phyloP scores from a whole-genome alignment of 805 yeast species.

The Metschnikowia borealis region DNA sequence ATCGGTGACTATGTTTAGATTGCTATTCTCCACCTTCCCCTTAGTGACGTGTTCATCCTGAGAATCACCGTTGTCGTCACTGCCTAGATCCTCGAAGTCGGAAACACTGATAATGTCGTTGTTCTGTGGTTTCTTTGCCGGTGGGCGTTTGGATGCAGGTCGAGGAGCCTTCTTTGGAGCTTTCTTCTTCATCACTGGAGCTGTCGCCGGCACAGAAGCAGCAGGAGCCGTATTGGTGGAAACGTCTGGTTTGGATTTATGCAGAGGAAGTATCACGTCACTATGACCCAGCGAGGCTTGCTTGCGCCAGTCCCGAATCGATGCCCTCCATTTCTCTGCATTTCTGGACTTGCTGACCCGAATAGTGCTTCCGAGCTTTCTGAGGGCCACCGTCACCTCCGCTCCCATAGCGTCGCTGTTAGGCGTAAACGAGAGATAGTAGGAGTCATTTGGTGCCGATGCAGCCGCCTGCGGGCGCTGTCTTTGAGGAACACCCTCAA shows the following conservation, averaged over 20 bases:
- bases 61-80: slow-evolving; percentile 6
- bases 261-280: not conserved
- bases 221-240: not conserved
- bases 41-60: not conserved
- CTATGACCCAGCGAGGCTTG: not conserved
- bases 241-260: not conserved
- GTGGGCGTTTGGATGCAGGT: slow-evolving; percentile 19
- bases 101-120: slow-evolving; percentile 29
- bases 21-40: not conserved
- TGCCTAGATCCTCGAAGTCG: slow-evolving; percentile 36
- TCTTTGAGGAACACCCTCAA: slow-evolving; percentile 37
- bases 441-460: slow-evolving; percentile 24
- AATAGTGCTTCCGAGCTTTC: slow-evolving; percentile 28
- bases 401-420: slow-evolving; percentile 5
- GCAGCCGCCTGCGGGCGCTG: slow-evolving; percentile 15
- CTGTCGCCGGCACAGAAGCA: not conserved
- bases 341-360: slow-evolving; percentile 38
- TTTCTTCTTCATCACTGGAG: not conserved
- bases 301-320: slow-evolving; percentile 13
- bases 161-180: not conserved
- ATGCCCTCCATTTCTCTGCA: slow-evolving; percentile 24
- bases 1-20: not conserved
- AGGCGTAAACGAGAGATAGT: slow-evolving; percentile 25
- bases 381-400: slow-evolving; percentile 13
- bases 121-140: slow-evolving; percentile 9